These are phyloP conservation scores for Inga oerstediana DNA, from an alignment of 306 rosid genomes.

Conservation along the genomic window DNA sequence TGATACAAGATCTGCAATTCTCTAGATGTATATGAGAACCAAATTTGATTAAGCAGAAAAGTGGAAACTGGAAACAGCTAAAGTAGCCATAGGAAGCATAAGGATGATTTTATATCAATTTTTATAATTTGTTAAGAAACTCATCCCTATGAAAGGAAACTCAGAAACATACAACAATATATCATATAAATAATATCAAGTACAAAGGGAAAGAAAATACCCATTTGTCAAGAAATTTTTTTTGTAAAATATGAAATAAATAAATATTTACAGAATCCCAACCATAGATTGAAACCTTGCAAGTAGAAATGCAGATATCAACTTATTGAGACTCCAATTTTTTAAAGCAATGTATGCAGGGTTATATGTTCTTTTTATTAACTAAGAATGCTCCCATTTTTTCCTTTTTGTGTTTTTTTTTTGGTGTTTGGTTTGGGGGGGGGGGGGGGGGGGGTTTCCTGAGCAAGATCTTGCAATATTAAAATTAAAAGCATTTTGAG, in stretches of 20 bases:
- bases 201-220: neutral
- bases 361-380: no score
- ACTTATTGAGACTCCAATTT: no score
- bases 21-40: neutral
- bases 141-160: neutral
- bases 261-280: slow-evolving; percentile 21
- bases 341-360: no score
- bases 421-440: no score
- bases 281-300: neutral
- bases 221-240: neutral
- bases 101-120: neutral
- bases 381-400: no score
- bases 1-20: neutral
- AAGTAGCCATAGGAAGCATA: neutral
- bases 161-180: neutral
- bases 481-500: neutral
- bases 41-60: neutral
- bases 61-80: neutral
- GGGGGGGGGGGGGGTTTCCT: no score
- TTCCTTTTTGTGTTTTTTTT: no score
- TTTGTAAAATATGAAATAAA: neutral
- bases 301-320: no score
- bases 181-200: neutral
- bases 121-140: slow-evolving; percentile 5
- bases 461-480: no score